Conservation (phyloP, 139 green algal genomes). For the Picochlorum costavermella region DNA sequence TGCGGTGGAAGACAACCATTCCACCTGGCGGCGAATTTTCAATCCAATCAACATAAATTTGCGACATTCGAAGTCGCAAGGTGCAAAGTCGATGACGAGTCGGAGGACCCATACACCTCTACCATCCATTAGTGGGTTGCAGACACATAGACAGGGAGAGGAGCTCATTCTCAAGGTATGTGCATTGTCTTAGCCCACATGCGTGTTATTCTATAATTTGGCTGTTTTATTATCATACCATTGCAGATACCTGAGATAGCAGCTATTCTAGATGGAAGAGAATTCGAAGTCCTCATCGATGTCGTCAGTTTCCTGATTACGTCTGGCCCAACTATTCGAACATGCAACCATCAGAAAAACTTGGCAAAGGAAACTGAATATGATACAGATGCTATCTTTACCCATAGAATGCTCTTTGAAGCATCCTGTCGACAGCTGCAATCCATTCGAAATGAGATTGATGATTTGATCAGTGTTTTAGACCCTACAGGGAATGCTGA, state of each 20-base stretch:
- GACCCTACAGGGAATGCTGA: not conserved
- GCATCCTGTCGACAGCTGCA: not conserved
- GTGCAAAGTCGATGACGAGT: not conserved
- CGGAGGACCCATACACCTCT: not conserved
- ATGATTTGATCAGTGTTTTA: not conserved
- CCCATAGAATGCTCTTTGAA: not conserved
- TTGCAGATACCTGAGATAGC: slow-evolving; percentile 32
- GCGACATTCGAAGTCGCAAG: slow-evolving; percentile 26
- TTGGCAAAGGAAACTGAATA: slow-evolving; percentile 12
- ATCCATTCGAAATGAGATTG: not conserved
- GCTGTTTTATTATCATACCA: not conserved
- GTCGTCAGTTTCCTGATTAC: slow-evolving; percentile 33
- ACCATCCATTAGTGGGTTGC: not conserved
- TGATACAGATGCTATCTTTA: not conserved
- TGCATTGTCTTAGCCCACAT: not conserved
- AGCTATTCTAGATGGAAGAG: slow-evolving; percentile 45
- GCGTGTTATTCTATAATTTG: not conserved
- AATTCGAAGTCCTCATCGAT: slow-evolving; percentile 61
- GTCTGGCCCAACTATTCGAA: slow-evolving; percentile 16
- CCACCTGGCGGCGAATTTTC: slow-evolving; percentile 18
- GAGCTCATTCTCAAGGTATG: slow-evolving; percentile 3
- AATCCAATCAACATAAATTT: slow-evolving; percentile 43
- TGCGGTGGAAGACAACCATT: not conserved
- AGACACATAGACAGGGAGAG: not conserved
- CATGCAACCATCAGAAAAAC: slow-evolving; percentile 7